A percentile compares a stretch with the other conserved stretches of the same genome.
These are phyloP conservation scores for Calonectria multiphialidica DNA, from an alignment of 2,329 filamentous ascomycete species.

Conservation along the genomic window DNA sequence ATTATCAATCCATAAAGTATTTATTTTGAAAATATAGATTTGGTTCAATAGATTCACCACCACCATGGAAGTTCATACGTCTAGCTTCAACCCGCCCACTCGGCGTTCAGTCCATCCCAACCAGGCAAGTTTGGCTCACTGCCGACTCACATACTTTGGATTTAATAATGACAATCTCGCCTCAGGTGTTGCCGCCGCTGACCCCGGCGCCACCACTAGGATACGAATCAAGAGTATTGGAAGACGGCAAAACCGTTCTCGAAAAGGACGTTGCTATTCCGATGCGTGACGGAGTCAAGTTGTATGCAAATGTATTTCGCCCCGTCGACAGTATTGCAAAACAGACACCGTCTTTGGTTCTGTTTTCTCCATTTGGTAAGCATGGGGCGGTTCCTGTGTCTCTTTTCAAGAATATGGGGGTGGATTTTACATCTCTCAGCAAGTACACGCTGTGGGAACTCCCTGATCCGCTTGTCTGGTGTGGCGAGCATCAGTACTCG, in stretches of 20 bases:
- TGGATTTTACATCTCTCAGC: not conserved
- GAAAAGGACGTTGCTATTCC: slow-evolving; percentile 8
- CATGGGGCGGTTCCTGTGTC: not conserved
- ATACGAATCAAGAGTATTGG: not conserved
- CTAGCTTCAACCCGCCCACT: not conserved
- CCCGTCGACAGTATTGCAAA: not conserved
- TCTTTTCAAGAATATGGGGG: not conserved
- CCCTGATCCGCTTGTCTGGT: not conserved
- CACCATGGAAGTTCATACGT: not conserved
- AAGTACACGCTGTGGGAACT: slow-evolving; percentile 1
- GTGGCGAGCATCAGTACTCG: not conserved
- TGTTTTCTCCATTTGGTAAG: not conserved
- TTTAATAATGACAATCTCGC: not conserved
- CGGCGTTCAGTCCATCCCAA: not conserved
- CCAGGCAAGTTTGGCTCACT: not conserved
- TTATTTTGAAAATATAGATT: too few relatives aligned
- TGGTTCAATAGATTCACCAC: not conserved
- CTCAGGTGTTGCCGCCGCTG: not conserved
- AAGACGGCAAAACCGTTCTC: not conserved
- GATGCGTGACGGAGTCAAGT: not conserved
- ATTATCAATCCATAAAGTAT: too few relatives aligned
- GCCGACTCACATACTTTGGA: not conserved
- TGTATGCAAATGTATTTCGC: not conserved
- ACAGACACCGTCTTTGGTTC: not conserved
- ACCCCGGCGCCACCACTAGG: not conserved